Conservation (phyloP, 1,139 yeast species). For the Yamadazyma kanchanaburiensis region DNA sequence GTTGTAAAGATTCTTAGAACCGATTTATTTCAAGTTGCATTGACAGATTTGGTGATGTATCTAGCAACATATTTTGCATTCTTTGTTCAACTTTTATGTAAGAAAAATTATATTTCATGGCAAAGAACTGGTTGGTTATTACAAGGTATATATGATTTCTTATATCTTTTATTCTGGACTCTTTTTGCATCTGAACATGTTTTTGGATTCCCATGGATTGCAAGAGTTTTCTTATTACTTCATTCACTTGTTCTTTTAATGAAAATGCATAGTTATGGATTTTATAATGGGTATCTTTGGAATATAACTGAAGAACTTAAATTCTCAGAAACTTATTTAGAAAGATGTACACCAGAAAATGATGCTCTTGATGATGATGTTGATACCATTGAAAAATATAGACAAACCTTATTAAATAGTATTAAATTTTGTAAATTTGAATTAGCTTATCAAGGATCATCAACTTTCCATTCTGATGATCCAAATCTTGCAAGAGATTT, state of each 20-base stretch:
- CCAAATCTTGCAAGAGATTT: slow-evolving; percentile 18
- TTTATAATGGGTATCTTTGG: slow-evolving; percentile 89
- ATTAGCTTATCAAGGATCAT: slow-evolving; percentile 45
- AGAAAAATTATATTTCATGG: slow-evolving; percentile 51
- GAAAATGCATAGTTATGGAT: slow-evolving; percentile 92
- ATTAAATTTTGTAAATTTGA: slow-evolving; percentile 64
- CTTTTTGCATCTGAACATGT: slow-evolving; percentile 46
- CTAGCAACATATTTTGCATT: slow-evolving; percentile 55
- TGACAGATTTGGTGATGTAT: slow-evolving; percentile 72
- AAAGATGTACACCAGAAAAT: slow-evolving; percentile 14
- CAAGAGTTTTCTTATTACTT: slow-evolving; percentile 72
- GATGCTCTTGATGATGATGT: slow-evolving; percentile 18
- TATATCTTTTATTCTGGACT: slow-evolving; percentile 47
- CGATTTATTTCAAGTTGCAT: slow-evolving; percentile 60
- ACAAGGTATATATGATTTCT: slow-evolving; percentile 54
- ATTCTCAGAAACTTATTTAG: slow-evolving; percentile 37
- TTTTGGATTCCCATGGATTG: slow-evolving; percentile 76
- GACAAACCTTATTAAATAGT: slow-evolving; percentile 38
- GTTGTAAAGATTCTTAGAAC: slow-evolving; percentile 48
- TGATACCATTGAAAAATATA: slow-evolving; percentile 23
- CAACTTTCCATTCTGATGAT: slow-evolving; percentile 14
- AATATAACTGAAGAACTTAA: slow-evolving; percentile 53
- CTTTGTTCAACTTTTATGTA: slow-evolving; percentile 51
- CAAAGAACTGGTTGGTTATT: slow-evolving; percentile 54
- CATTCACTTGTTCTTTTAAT: slow-evolving; percentile 84